phyloP scores from a whole-genome alignment of 148 eudicot genomes.

The Chenopodium quinoa region DNA sequence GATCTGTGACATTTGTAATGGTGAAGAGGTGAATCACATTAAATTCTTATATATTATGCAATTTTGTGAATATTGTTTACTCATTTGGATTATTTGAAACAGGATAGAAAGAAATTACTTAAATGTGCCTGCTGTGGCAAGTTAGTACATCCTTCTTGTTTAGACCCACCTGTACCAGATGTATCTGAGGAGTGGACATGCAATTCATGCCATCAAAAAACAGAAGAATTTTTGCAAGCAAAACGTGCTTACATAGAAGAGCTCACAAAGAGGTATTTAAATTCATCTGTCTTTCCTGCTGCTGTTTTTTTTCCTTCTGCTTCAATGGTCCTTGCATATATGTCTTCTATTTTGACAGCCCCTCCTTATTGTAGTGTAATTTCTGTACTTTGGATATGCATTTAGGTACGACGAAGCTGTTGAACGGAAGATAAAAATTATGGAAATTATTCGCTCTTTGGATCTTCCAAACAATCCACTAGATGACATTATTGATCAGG shows the following conservation, averaged over 20 bases:
- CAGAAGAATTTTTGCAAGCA: constrained; percentile 80
- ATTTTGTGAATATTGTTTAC: constrained; percentile 11
- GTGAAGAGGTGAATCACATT: constrained; percentile 62
- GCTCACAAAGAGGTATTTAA: constrained; percentile 59
- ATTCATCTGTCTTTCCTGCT: background rate
- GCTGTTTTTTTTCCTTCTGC: background rate
- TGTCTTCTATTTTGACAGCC: background rate
- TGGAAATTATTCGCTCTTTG: constrained; percentile 68
- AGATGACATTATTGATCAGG: constrained; percentile 98
- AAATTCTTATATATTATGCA: background rate
- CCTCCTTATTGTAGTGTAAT: background rate
- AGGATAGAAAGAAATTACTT: constrained; percentile 93
- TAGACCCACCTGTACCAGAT: constrained; percentile 65
- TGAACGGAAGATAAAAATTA: constrained; percentile 66
- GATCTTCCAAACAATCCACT: constrained; percentile 96
- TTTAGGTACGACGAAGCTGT: constrained; percentile 77
- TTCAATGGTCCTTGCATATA: background rate
- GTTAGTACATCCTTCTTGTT: constrained; percentile 79
- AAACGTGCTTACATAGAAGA: constrained; percentile 68
- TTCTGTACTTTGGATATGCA: constrained; percentile 9
- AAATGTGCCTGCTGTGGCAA: constrained; percentile 83
- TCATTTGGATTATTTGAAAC: constrained; percentile 28
- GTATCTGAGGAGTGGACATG: constrained; percentile 81
- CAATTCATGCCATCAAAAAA: constrained; percentile 77
- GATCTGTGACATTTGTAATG: constrained; percentile 85